phyloP scores from a whole-genome alignment of 805 yeast species.

The Lachancea sp. region DNA sequence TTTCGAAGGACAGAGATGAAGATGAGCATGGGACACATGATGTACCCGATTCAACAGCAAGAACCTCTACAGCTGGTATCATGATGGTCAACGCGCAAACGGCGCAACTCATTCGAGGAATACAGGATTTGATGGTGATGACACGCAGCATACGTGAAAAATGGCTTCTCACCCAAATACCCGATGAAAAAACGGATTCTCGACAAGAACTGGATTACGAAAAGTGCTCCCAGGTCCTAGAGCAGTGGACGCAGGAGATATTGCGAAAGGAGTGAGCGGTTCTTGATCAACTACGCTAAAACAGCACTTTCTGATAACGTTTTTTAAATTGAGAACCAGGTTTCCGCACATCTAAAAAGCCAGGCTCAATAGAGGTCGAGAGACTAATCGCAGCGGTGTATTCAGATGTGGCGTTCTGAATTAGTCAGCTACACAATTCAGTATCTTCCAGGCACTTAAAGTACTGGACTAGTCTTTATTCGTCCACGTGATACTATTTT shows the following conservation, averaged over 20 bases:
- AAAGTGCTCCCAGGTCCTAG: constrained; percentile 18
- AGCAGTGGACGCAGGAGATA: constrained; percentile 17
- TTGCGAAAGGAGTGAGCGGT: neutral
- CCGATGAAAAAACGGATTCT: constrained; percentile 13
- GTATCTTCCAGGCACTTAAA: no score
- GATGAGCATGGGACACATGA: constrained; percentile 13
- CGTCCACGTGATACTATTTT: no score
- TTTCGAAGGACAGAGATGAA: constrained; percentile 15
- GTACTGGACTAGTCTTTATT: no score
- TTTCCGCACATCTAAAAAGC: no score
- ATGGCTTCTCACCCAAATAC: constrained; percentile 32
- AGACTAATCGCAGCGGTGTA: no score
- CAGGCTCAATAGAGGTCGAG: no score
- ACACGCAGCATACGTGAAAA: constrained; percentile 31
- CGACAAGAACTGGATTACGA: constrained; percentile 13
- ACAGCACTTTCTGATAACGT: no score
- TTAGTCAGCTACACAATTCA: no score
- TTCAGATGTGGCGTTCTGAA: no score
- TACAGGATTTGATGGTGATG: constrained; percentile 30
- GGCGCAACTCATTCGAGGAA: constrained; percentile 29
- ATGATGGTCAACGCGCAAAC: constrained; percentile 28
- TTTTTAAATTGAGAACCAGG: no score
- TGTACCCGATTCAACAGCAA: constrained; percentile 18
- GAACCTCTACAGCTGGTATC: constrained; percentile 26
- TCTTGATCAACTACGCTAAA: no score